phyloP scores from a whole-genome alignment of 768 basidiomycete genomes.

The Tylopilus felleus region DNA sequence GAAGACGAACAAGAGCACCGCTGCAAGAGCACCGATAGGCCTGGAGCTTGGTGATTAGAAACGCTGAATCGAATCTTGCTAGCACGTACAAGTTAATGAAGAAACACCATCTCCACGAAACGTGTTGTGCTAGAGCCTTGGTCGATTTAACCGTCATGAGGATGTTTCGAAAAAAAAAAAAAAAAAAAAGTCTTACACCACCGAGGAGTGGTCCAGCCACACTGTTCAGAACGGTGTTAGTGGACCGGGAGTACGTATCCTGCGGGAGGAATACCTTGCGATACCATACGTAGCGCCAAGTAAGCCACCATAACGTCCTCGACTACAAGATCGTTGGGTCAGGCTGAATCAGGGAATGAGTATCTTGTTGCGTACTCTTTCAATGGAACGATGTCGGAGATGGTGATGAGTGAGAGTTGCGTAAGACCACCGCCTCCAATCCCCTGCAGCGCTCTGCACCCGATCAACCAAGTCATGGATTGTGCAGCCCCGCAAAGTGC shows the following conservation, averaged over 20 bases:
- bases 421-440: constrained; percentile 50
- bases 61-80: background rate
- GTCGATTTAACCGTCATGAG: background rate
- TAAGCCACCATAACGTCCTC: constrained; percentile 74
- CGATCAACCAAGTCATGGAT: constrained; percentile 71
- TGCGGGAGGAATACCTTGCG: constrained; percentile 36
- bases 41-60: too few relatives aligned
- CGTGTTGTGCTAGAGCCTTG: constrained; percentile 68
- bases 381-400: constrained; percentile 81
- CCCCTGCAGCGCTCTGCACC: constrained; percentile 67
- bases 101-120: constrained; percentile 82
- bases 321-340: constrained; percentile 37
- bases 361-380: constrained; percentile 50
- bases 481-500: constrained; percentile 81
- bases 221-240: constrained; percentile 29
- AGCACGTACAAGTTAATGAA: constrained; percentile 65
- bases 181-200: constrained; percentile 49
- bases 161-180: background rate
- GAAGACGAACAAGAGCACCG: too few relatives aligned
- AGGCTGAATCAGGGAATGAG: background rate
- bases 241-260: background rate
- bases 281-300: constrained; percentile 82
- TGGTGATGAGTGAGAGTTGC: constrained; percentile 71
- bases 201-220: constrained; percentile 79
- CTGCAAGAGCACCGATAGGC: too few relatives aligned